phyloP scores from a whole-genome alignment of 2,329 filamentous ascomycete genomes.

The Aspergillus fischeri region DNA sequence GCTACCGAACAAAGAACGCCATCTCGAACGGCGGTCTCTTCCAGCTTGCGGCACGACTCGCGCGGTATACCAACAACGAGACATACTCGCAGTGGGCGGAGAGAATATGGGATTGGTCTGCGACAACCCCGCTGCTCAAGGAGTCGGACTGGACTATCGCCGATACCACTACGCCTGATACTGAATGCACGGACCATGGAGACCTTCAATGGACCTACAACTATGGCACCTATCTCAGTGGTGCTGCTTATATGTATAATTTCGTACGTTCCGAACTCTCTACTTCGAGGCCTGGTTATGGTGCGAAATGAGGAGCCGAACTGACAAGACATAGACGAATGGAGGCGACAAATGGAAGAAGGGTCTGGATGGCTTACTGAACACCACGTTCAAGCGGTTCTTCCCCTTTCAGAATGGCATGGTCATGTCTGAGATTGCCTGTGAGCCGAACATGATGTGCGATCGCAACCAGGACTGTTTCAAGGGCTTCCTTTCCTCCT shows the following conservation, averaged over 20 bases:
- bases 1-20: slow-evolving; percentile 57
- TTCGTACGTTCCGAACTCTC: slow-evolving; percentile 30
- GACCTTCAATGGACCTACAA: slow-evolving; percentile 58
- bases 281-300: slow-evolving; percentile 7
- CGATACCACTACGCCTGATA: slow-evolving; percentile 49
- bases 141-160: slow-evolving; percentile 52
- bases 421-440: slow-evolving; percentile 64
- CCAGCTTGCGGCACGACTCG: slow-evolving; percentile 62
- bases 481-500: slow-evolving; percentile 67
- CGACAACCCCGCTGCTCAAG: slow-evolving; percentile 49
- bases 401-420: slow-evolving; percentile 48
- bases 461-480: slow-evolving; percentile 69
- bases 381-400: slow-evolving; percentile 47
- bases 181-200: slow-evolving; percentile 49
- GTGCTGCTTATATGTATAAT: slow-evolving; percentile 57
- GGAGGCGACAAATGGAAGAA: slow-evolving; percentile 52
- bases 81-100: slow-evolving; percentile 78
- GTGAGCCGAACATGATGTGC: slow-evolving; percentile 60
- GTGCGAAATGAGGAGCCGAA: neutral
- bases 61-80: slow-evolving; percentile 71
- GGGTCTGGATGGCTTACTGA: slow-evolving; percentile 54
- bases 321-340: slow-evolving; percentile 31
- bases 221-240: slow-evolving; percentile 53
- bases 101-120: slow-evolving; percentile 59
- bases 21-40: slow-evolving; percentile 58